Evolutionary conservation across 371 early-diverging fungal species (phyloP).

Genomic region (Mucor circinelloides): DNA sequence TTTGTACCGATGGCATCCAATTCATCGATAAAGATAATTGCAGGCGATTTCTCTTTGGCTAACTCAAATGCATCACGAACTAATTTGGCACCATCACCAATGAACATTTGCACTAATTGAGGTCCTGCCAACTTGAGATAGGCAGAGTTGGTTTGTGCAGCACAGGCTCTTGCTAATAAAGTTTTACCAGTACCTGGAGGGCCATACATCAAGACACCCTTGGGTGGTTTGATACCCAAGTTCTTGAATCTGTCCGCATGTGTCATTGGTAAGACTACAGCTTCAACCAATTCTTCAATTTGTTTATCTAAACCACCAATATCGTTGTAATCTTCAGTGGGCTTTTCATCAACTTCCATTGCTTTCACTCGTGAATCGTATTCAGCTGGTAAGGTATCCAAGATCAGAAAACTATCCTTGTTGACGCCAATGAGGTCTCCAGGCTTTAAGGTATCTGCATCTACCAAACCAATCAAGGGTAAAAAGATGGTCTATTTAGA

Average conservation of each 20-base stretch:
- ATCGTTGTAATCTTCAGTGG: slow-evolving; percentile 98
- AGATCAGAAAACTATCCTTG: slow-evolving; percentile 98
- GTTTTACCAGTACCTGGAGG: slow-evolving; percentile 99
- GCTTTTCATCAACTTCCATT: slow-evolving; percentile 99
- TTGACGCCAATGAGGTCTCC: slow-evolving; percentile 99
- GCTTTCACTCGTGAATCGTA: slow-evolving; percentile 99
- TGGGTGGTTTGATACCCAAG: slow-evolving; percentile 98
- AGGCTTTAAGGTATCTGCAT: slow-evolving; percentile 90
- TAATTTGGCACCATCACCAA: slow-evolving; percentile 99
- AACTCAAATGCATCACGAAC: slow-evolving; percentile 99
- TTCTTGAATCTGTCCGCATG: slow-evolving; percentile 97
- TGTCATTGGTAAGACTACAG: slow-evolving; percentile 98
- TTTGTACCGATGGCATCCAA: slow-evolving; percentile 99
- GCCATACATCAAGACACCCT: slow-evolving; percentile 99
- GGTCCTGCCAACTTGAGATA: slow-evolving; percentile 98
- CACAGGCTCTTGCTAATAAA: slow-evolving; percentile 97
- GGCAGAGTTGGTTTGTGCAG: slow-evolving; percentile 96
- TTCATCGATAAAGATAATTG: slow-evolving; percentile 99
- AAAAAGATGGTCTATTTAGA: slow-evolving; percentile 87
- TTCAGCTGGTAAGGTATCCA: slow-evolving; percentile 98
- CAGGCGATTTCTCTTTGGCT: slow-evolving; percentile 98
- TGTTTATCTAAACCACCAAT: slow-evolving; percentile 99
- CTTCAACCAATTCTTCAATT: slow-evolving; percentile 99
- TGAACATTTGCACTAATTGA: slow-evolving; percentile 99
- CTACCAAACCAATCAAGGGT: slow-evolving; percentile 98